Evolutionary conservation across 768 basidiomycete genomes (phyloP), one percentile per base, ranked within the genome.

Genomic region (Suillus lakei): DNA sequence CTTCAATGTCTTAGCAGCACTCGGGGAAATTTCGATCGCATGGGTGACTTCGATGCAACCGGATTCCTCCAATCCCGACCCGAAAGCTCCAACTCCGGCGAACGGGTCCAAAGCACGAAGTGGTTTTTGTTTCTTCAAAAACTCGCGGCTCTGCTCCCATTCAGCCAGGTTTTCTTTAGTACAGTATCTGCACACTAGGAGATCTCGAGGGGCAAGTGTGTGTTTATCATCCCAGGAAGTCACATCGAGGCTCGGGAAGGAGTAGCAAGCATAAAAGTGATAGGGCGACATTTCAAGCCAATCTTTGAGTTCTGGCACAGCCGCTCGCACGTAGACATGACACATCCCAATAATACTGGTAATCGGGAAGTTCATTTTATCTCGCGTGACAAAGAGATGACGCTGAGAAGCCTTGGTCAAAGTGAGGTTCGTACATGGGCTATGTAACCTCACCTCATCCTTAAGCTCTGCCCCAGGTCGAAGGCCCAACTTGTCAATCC

Each of bases 1-100:
- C 93, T 76, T 78, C 18, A 90, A 77, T 1, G 92, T 91, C 64
- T 78, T 77, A 0, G 90, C 88, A 9, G 93, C 91, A 72, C 89
- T 91, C 0, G 92, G 91, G n/a, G 85, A 80, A 26, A 92, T 88
- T 68, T 95, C 93, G 51, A 93, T 76, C 0, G 88, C 85, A 77
- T 91, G 86, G 0, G 86, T 88, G 5, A 91, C 70, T 65, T 85
- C 82, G 59, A 91, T 67, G 60, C 84, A 86, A 61, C 84, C 87
- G 2, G 83, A 79, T 44, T 85, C 78, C 18, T 83, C 82, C 76
- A 92, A 75, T 0, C 85, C 90, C 23, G 83, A 73, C 60, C 84
- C 84, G 71, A 93, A 90, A 4, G 90, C 87, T 6, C 91, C 91
- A 0, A 73, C 72, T 3, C 84, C 84, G 4, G 73, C 78, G 60